phyloP scores from a whole-genome alignment of 495 filamentous ascomycete genomes.

The Penicillium salamii region DNA sequence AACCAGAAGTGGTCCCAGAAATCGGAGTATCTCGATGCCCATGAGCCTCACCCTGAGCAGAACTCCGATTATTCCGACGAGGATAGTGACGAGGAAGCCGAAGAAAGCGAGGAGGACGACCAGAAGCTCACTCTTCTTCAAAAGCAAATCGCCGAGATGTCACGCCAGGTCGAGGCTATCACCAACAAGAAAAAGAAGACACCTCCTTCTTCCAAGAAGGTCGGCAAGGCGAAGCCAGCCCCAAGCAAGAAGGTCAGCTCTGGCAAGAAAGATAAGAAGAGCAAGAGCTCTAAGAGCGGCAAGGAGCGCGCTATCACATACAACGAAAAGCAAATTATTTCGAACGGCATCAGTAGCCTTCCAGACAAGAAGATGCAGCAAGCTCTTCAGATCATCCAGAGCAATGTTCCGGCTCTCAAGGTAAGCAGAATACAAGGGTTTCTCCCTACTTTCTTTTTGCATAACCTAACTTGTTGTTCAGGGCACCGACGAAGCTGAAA shows the following conservation, averaged over 20 bases:
- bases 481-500: conserved; percentile 75
- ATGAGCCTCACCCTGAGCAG: conserved; percentile 60
- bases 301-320: conserved; percentile 59
- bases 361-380: conserved; percentile 69
- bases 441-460: not conserved
- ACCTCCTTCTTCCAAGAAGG: conserved; percentile 56
- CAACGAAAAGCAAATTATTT: conserved; percentile 82
- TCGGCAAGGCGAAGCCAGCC: conserved; percentile 48
- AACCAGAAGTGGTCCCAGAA: conserved; percentile 70
- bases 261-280: conserved; percentile 54
- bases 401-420: conserved; percentile 75
- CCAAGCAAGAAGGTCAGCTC: conserved; percentile 56
- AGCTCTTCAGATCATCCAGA: conserved; percentile 87
- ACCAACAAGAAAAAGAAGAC: conserved; percentile 62
- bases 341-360: conserved; percentile 71
- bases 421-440: conserved; percentile 32
- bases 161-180: conserved; percentile 51
- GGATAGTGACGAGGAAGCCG: conserved; percentile 66
- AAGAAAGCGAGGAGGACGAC: conserved; percentile 63
- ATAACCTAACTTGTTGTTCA: conserved; percentile 20
- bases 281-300: conserved; percentile 44
- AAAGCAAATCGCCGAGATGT: conserved; percentile 62
- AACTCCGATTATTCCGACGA: conserved; percentile 55
- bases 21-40: conserved; percentile 68
- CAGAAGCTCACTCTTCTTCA: conserved; percentile 67